A percentile compares a stretch with the other conserved stretches of the same genome.
Evolutionary conservation across 1,284 basidiomycete genomes (phyloP).

Genomic region (Moesziomyces parantarcticus): DNA sequence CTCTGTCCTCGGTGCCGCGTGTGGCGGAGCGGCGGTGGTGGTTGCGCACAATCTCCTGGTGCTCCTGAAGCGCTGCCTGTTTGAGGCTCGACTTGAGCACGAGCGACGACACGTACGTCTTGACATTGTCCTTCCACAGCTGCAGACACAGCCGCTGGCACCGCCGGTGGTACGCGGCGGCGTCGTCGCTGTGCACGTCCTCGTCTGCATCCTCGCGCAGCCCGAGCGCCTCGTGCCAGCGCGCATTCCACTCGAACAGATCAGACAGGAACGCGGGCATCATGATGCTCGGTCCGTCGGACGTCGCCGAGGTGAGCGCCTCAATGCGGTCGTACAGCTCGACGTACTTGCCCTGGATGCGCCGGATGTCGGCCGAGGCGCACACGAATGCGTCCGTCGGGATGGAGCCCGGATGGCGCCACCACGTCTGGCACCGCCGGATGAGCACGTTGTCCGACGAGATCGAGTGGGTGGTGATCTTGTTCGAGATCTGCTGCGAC

Average conservation of each 20-base stretch:
- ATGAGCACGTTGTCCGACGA: slow-evolving; percentile 41
- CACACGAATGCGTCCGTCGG: slow-evolving; percentile 43
- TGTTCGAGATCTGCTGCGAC: slow-evolving; percentile 52
- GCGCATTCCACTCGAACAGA: slow-evolving; percentile 40
- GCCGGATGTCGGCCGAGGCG: slow-evolving; percentile 39
- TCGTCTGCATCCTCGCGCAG: slow-evolving; percentile 38
- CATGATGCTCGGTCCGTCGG: slow-evolving; percentile 47
- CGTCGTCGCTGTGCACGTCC: slow-evolving; percentile 21
- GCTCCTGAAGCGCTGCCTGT: slow-evolving; percentile 42
- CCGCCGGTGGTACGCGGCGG: slow-evolving; percentile 19
- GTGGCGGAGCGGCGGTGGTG: slow-evolving; percentile 41
- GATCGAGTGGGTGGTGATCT: slow-evolving; percentile 42
- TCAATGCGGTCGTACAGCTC: slow-evolving; percentile 48
- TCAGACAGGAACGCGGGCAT: slow-evolving; percentile 50
- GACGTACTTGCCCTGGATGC: slow-evolving; percentile 49
- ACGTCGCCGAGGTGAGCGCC: slow-evolving; percentile 32
- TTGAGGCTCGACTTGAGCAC: slow-evolving; percentile 47
- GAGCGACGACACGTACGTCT: slow-evolving; percentile 46
- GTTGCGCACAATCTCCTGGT: slow-evolving; percentile 46
- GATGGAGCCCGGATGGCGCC: slow-evolving; percentile 30
- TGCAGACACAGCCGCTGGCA: slow-evolving; percentile 37
- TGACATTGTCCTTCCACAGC: slow-evolving; percentile 50
- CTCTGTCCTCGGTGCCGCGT: slow-evolving; percentile 36
- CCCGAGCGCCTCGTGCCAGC: slow-evolving; percentile 41
- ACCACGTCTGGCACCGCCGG: slow-evolving; percentile 49